phyloP scores from a whole-genome alignment of 768 basidiomycete genomes.

The Tephrocybe sp. region DNA sequence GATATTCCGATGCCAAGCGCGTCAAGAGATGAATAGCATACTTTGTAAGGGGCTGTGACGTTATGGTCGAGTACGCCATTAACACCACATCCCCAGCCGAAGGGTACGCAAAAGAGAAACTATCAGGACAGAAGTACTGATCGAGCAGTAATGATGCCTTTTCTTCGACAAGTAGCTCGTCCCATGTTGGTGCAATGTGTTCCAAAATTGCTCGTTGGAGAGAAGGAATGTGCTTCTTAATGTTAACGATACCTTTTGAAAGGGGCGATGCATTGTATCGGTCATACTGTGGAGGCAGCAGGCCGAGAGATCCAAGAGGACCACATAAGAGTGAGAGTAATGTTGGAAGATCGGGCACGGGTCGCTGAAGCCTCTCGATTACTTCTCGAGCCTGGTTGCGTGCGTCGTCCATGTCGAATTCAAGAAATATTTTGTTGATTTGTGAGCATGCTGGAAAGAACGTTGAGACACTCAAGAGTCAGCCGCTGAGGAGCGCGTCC shows the following conservation, averaged over 20 bases:
- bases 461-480: too few relatives aligned
- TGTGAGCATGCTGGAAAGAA: too few relatives aligned
- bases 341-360: conserved; percentile 46
- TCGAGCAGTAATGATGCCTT: conserved; percentile 46
- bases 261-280: conserved; percentile 42
- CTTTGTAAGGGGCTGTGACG: conserved; percentile 46
- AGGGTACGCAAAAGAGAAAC: conserved; percentile 49
- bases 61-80: conserved; percentile 64
- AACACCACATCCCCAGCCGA: conserved; percentile 54
- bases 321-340: conserved; percentile 56
- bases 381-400: conserved; percentile 34
- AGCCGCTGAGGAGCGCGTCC: too few relatives aligned
- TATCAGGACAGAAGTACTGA: conserved; percentile 76
- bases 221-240: conserved; percentile 43
- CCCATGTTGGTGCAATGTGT: conserved; percentile 72
- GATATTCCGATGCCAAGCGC: conserved; percentile 59
- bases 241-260: conserved; percentile 27
- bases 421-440: too few relatives aligned
- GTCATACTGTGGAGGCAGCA: conserved; percentile 61
- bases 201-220: conserved; percentile 70
- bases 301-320: conserved; percentile 55
- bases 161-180: conserved; percentile 49
- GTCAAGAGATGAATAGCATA: conserved; percentile 55
- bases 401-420: conserved; percentile 15
- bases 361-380: conserved; percentile 43